Conservation (phyloP, 768 basidiomycete genomes). For the Aureoboletus auriporus region DNA sequence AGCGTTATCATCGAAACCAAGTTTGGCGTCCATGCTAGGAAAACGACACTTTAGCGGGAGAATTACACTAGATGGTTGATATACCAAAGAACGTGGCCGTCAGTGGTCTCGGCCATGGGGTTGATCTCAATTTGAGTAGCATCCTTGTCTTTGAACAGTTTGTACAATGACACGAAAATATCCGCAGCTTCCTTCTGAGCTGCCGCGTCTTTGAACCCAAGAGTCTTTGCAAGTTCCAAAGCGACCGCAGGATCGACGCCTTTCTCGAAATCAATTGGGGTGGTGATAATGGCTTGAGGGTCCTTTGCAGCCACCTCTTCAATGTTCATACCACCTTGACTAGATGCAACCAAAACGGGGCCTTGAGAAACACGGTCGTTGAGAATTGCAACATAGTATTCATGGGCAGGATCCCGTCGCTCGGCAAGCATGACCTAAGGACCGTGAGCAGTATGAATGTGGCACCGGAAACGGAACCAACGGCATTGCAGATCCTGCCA, state of each 20-base stretch:
- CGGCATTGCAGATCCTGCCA: conserved; percentile 93
- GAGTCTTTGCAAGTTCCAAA: conserved; percentile 75
- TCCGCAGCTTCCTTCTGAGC: conserved; percentile 85
- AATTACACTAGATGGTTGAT: conserved; percentile 15
- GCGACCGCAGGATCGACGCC: conserved; percentile 76
- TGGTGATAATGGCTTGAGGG: conserved; percentile 92
- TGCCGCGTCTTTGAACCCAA: conserved; percentile 76
- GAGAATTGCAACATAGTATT: conserved; percentile 96
- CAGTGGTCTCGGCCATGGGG: conserved; percentile 88
- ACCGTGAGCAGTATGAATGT: conserved; percentile 11
- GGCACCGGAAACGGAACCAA: conserved; percentile 35
- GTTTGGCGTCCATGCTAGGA: conserved; percentile 97
- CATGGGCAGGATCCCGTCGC: conserved; percentile 87
- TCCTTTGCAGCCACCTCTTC: conserved; percentile 98
- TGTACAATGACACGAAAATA: conserved; percentile 91
- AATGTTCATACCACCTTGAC: conserved; percentile 99
- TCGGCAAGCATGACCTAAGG: conserved; percentile 95
- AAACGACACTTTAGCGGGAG: neutral
- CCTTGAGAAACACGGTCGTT: conserved; percentile 90
- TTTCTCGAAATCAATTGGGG: conserved; percentile 79
- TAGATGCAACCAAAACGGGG: conserved; percentile 89
- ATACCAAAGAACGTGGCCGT: conserved; percentile 91
- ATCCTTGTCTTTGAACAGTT: conserved; percentile 97
- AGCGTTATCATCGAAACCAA: conserved; percentile 99
- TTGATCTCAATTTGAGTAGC: conserved; percentile 99